Percentiles rank a stretch among this genome's conserved stretches.
phyloP scores from a whole-genome alignment of 345 rosid genomes.

The Melaleuca quinquenervia region DNA sequence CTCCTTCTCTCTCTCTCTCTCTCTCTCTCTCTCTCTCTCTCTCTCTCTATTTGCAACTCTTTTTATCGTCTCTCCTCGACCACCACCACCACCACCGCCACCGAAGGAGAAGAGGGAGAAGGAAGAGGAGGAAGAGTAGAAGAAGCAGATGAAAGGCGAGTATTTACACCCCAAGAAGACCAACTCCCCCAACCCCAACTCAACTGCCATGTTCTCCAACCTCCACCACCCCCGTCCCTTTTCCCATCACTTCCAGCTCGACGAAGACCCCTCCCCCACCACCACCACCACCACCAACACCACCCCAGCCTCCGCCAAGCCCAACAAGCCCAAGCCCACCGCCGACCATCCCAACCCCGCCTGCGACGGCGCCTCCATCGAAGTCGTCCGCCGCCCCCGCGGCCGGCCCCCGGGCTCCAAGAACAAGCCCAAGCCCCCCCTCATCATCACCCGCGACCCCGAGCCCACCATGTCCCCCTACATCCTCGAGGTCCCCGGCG shows the following conservation, averaged over 20 bases:
- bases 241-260: not conserved
- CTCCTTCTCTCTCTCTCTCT: not conserved
- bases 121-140: not conserved
- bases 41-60: not conserved
- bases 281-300: not conserved
- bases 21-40: not conserved
- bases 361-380: not conserved
- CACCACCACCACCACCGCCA: not conserved
- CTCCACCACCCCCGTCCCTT: not conserved
- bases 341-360: not conserved
- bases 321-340: not conserved
- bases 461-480: conserved; percentile 77
- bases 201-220: conserved; percentile 6
- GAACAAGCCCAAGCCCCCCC: conserved; percentile 11
- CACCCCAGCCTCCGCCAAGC: not conserved
- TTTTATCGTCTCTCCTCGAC: not conserved
- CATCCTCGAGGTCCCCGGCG: conserved; percentile 68
- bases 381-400: not conserved
- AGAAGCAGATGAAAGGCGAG: not conserved
- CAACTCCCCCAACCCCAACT: not conserved
- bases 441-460: conserved; percentile 8
- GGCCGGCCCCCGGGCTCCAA: conserved; percentile 11
- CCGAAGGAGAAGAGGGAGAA: not conserved
- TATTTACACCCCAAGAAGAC: not conserved
- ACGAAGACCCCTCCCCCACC: not conserved